Percentiles rank a stretch among this genome's conserved stretches.
Conservation (phyloP, 805 yeast genomes). For the Wickerhamiella azymoides region DNA sequence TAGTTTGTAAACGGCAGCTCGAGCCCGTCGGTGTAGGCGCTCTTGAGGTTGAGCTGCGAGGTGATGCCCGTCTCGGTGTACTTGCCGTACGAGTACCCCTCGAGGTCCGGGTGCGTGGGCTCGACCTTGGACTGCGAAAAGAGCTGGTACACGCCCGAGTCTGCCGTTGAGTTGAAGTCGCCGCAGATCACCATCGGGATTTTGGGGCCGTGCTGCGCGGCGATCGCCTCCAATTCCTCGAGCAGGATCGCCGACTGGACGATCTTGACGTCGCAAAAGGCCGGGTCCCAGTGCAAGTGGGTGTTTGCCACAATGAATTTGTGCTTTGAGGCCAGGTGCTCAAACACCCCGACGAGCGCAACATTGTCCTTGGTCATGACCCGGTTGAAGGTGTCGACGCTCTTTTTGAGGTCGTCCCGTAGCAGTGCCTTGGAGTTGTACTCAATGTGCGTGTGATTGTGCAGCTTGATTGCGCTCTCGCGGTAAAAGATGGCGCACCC, state of each 20-base stretch:
- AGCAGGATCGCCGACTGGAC: slow-evolving; percentile 86
- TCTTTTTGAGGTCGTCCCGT: slow-evolving; percentile 68
- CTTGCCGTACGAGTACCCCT: slow-evolving; percentile 79
- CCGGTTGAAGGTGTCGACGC: slow-evolving; percentile 89
- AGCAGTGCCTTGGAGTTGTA: slow-evolving; percentile 41
- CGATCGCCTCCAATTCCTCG: slow-evolving; percentile 66
- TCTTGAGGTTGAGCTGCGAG: slow-evolving; percentile 67
- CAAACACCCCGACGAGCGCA: slow-evolving; percentile 64
- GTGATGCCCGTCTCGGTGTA: slow-evolving; percentile 80
- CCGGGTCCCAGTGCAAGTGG: slow-evolving; percentile 98
- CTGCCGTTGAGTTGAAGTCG: slow-evolving; percentile 79
- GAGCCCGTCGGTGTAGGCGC: slow-evolving; percentile 71
- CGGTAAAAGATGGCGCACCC: slow-evolving; percentile 95
- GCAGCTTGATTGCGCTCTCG: slow-evolving; percentile 48
- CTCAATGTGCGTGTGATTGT: slow-evolving; percentile 64
- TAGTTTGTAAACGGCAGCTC: slow-evolving; percentile 91
- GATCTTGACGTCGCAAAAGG: slow-evolving; percentile 86
- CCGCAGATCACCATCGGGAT: slow-evolving; percentile 82
- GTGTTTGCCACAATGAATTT: slow-evolving; percentile 69
- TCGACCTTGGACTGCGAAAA: slow-evolving; percentile 70
- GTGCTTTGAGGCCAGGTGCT: slow-evolving; percentile 59
- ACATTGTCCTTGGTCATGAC: slow-evolving; percentile 92
- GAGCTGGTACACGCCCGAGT: slow-evolving; percentile 86
- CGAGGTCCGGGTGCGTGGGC: slow-evolving; percentile 58
- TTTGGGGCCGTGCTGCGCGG: slow-evolving; percentile 30